phyloP scores from a whole-genome alignment of 768 basidiomycete species.

The Piloderma croceum region DNA sequence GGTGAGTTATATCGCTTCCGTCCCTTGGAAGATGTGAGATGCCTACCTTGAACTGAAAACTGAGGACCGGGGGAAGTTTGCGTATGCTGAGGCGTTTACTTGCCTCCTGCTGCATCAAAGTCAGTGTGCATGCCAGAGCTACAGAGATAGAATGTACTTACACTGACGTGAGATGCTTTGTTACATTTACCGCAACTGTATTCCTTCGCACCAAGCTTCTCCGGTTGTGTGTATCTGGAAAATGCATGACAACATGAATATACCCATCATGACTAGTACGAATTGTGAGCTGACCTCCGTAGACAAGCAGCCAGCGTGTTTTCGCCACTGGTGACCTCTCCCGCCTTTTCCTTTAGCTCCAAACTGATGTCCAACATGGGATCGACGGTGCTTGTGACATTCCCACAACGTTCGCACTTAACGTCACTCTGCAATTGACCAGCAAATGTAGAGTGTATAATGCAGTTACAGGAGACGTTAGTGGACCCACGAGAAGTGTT shows the following conservation, averaged over 20 bases:
- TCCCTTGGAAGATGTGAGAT: not conserved
- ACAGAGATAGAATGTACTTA: not conserved
- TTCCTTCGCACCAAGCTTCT: constrained; percentile 76
- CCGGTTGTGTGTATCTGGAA: constrained; percentile 75
- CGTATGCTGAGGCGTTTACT: constrained; percentile 82
- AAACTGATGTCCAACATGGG: constrained; percentile 90
- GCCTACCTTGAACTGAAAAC: constrained; percentile 89
- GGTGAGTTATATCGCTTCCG: constrained; percentile 1
- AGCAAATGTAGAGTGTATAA: constrained; percentile 86
- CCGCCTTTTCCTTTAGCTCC: constrained; percentile 60
- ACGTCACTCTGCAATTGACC: constrained; percentile 87
- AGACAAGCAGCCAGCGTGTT: constrained; percentile 74
- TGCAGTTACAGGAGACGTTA: constrained; percentile 79
- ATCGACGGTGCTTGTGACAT: constrained; percentile 73
- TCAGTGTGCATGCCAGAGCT: constrained; percentile 4
- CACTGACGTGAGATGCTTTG: constrained; percentile 55
- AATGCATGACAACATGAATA: not conserved
- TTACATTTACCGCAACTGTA: constrained; percentile 83
- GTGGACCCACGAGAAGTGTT: constrained; percentile 68
- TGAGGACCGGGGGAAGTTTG: constrained; percentile 82
- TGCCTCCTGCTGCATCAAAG: constrained; percentile 46
- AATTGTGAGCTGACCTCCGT: constrained; percentile 44
- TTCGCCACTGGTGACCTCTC: constrained; percentile 39
- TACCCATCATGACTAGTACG: not conserved
- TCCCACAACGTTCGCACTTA: constrained; percentile 79